phyloP scores from a whole-genome alignment of 169 alveolate genomes.

The Eimeria maxima region DNA sequence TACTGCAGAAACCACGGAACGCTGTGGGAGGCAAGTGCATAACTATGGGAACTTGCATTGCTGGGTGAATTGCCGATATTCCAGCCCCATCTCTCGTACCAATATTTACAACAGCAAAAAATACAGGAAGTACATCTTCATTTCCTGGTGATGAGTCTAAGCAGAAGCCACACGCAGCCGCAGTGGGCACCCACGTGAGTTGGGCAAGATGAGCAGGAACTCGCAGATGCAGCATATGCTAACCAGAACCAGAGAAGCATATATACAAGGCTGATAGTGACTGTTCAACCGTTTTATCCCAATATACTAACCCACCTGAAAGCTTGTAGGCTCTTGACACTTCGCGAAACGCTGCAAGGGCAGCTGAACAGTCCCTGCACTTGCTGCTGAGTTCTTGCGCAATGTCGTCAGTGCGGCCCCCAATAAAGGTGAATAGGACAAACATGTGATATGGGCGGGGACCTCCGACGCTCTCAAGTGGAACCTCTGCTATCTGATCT shows the following conservation, averaged over 20 bases:
- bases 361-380: constrained; percentile 69
- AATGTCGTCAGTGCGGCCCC: constrained; percentile 25
- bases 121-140: constrained; percentile 41
- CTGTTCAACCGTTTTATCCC: background rate
- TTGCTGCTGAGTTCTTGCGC: constrained; percentile 60
- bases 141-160: constrained; percentile 47
- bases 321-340: constrained; percentile 56
- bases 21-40: constrained; percentile 62
- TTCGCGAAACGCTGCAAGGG: constrained; percentile 45
- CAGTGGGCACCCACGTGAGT: background rate
- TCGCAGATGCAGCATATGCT: background rate
- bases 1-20: background rate
- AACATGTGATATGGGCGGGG: constrained; percentile 65
- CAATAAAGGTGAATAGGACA: constrained; percentile 55
- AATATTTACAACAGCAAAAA: constrained; percentile 54
- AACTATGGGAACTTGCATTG: constrained; percentile 62
- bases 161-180: background rate
- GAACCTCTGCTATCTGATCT: constrained; percentile 48
- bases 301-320: constrained; percentile 23
- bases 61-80: constrained; percentile 69
- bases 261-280: background rate
- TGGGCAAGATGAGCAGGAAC: background rate
- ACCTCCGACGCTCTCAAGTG: constrained; percentile 55
- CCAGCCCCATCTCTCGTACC: constrained; percentile 72
- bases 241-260: background rate